Evolutionary conservation across 495 filamentous ascomycete genomes (phyloP).

Genomic region (Penicillium crystallinum): DNA sequence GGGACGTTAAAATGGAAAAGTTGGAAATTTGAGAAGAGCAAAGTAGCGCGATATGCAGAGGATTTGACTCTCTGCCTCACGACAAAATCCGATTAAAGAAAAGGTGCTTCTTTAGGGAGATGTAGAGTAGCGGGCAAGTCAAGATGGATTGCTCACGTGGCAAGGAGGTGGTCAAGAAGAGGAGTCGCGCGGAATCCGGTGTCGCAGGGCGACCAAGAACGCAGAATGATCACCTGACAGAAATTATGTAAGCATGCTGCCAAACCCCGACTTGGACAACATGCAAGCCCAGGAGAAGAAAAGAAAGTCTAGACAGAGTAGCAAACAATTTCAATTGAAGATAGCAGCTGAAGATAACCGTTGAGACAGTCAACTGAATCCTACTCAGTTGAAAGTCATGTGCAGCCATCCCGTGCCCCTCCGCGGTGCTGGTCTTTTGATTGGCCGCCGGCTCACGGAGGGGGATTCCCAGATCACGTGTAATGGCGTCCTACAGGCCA

Average conservation of each 20-base stretch:
- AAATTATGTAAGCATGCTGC: conserved; percentile 5
- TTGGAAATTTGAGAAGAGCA: conserved; percentile 10
- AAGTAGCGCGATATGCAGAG: conserved; percentile 7
- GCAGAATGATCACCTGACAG: conserved; percentile 38
- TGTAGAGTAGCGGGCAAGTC: conserved; percentile 29
- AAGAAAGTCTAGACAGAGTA: too few relatives aligned
- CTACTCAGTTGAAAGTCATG: conserved; percentile 30
- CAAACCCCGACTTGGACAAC: neutral
- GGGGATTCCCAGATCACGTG: conserved; percentile 28
- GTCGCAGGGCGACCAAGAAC: conserved; percentile 15
- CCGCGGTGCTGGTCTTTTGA: conserved; percentile 16
- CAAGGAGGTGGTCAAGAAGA: conserved; percentile 24
- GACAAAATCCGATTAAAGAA: conserved; percentile 28
- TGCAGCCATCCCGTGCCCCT: conserved; percentile 43
- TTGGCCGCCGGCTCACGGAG: conserved; percentile 26
- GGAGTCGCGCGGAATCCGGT: conserved; percentile 23
- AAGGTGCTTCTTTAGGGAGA: conserved; percentile 27
- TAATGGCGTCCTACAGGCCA: neutral
- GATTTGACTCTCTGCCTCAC: conserved; percentile 18
- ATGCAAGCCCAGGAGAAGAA: too few relatives aligned
- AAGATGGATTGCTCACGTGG: conserved; percentile 47
- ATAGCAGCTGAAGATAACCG: conserved; percentile 6
- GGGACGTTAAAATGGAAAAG: conserved; percentile 20
- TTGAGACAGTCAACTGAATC: neutral
- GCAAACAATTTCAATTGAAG: neutral